Evolutionary conservation across 306 rosid species (phyloP), one percentile per base, ranked within the genome.

Genomic region (Cyamopsis tetragonoloba): DNA sequence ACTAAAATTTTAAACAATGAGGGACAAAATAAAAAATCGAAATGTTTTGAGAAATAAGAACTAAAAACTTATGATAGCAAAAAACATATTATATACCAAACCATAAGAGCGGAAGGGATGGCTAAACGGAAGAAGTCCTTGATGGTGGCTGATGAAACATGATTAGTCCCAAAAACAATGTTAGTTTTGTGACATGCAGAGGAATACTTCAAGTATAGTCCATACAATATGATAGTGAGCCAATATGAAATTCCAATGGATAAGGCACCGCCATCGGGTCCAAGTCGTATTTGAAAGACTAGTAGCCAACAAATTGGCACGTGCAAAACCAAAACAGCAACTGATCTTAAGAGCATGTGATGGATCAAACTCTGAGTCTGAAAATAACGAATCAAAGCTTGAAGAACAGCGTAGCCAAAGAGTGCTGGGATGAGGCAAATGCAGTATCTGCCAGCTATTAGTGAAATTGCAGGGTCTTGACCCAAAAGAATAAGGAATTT

Each of bases 161-260:
- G n/a, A n/a, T 4, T 69, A 20, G 1, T 39, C 32, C 55, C 55
- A 3, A 83, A 32, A n/a, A 50, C 6, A 1, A 77, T 34, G 2
- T 69, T 77, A 24, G 77, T 71, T 28, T 65, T 71, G 24, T 73
- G 62, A 22, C 85, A 86, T 2, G 73, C 46, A 0, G 65, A 6
- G 15, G 92, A 83, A 47, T 23, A 58, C 32, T 28, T 56, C 2
- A 71, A 37, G 30, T 83, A 77, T 3, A 68, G 8, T 5, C 28
- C 71, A 0, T 79, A 73, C 3, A 71, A 44, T 2, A 74, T 20
- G 17, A 47, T 77, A 59, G 69, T 61, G 13, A 86, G 12, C 88
- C 83, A 83, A 61, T 75, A 76, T 2, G 88, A 79, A 6, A 79
- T 19, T 11, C 70, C 78, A 56, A 81, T 62, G 66, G 86, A 63